Evolutionary conservation across 2,329 filamentous ascomycete species (phyloP).

Genomic region (Beauveria sp.): DNA sequence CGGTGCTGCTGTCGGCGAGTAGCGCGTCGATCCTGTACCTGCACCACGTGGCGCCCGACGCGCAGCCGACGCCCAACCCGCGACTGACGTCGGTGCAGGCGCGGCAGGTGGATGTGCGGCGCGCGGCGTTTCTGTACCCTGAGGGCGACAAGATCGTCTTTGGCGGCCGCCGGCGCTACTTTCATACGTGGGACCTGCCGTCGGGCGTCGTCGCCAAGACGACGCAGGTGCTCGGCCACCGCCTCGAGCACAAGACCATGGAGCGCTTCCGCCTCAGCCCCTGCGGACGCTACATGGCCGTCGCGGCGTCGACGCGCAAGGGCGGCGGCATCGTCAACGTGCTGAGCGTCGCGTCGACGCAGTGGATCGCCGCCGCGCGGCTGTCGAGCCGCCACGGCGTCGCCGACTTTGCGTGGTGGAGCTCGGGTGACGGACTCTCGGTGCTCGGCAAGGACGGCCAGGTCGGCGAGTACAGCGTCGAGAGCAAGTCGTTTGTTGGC

Average conservation of each 20-base stretch:
- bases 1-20: constrained; percentile 83
- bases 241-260: constrained; percentile 81
- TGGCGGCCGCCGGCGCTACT: constrained; percentile 79
- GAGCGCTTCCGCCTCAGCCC: constrained; percentile 84
- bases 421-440: constrained; percentile 70
- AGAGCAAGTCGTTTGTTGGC: constrained; percentile 60
- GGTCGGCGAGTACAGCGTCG: constrained; percentile 79
- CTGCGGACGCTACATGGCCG: constrained; percentile 76
- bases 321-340: constrained; percentile 86
- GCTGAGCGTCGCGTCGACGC: constrained; percentile 68
- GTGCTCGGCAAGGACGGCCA: constrained; percentile 83
- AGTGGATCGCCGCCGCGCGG: constrained; percentile 79
- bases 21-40: constrained; percentile 78
- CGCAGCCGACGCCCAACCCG: constrained; percentile 73
- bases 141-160: constrained; percentile 76
- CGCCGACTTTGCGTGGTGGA: constrained; percentile 91
- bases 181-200: constrained; percentile 87
- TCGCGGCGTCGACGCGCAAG: constrained; percentile 73
- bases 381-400: constrained; percentile 78
- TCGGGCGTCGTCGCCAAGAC: constrained; percentile 79
- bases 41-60: constrained; percentile 76
- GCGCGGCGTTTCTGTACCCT: constrained; percentile 70
- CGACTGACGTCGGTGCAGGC: constrained; percentile 85
- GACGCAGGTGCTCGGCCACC: constrained; percentile 64
- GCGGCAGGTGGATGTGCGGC: constrained; percentile 73